Percentiles rank a stretch among this genome's conserved stretches.
These are phyloP conservation scores for Tylopilus sp. DNA, from an alignment of 768 basidiomycete genomes.

Conservation along the genomic window DNA sequence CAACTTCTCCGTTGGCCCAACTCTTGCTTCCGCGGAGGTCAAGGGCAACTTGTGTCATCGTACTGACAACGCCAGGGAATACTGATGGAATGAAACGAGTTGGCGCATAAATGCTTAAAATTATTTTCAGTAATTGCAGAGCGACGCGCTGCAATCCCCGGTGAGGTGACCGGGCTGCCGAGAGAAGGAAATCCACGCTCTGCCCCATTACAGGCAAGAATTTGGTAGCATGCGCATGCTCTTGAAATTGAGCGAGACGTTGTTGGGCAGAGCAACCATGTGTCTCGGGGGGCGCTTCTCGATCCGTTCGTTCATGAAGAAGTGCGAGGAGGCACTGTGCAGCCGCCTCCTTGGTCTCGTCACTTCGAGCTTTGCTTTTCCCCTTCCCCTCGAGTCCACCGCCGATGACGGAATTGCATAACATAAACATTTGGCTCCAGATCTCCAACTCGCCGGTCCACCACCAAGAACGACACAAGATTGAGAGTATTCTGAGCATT, in stretches of 20 bases:
- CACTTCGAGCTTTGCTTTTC: conserved; percentile 66
- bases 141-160: conserved; percentile 61
- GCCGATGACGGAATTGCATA: conserved; percentile 63
- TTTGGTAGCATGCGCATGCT: conserved; percentile 39
- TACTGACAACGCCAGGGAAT: conserved; percentile 80
- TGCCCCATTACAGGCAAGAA: conserved; percentile 82
- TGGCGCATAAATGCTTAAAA: conserved; percentile 49
- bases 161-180: conserved; percentile 51
- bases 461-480: conserved; percentile 78
- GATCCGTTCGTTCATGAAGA: conserved; percentile 46
- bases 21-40: conserved; percentile 51
- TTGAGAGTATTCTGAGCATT: conserved; percentile 53
- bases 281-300: conserved; percentile 37
- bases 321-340: conserved; percentile 62
- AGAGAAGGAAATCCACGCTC: conserved; percentile 72
- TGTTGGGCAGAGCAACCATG: conserved; percentile 10
- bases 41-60: conserved; percentile 68
- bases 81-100: conserved; percentile 61
- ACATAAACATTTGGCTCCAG: conserved; percentile 87
- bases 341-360: conserved; percentile 81
- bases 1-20: conserved; percentile 72
- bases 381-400: conserved; percentile 63
- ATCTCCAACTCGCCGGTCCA: conserved; percentile 67
- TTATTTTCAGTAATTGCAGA: conserved; percentile 50
- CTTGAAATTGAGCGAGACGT: conserved; percentile 39